Base-by-base conservation (phyloP, 2,329 filamentous ascomycete genomes). In the Colletotrichum nymphaeae region DNA sequence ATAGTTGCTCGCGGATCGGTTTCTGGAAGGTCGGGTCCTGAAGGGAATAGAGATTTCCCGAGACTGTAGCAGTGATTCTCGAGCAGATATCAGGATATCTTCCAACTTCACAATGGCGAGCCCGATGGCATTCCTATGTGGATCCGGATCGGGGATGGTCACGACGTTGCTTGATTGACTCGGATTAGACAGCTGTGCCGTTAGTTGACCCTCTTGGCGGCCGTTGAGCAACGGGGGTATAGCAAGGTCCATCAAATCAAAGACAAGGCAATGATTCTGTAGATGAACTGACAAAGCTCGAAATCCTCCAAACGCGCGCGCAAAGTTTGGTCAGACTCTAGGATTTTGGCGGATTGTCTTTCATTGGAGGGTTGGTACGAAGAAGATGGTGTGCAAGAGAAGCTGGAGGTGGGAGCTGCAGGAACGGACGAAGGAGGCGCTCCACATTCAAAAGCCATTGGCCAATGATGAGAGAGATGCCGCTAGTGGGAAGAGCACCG, bases 101-200 rank as follows among this genome's bases (percentile, higher is more conserved):
- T 92, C 90, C 55, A 93, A 89, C 67, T 85, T 87, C 56, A 83
- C 79, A 30, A 91, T 85, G 16, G 88, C 84, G 14, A 73, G 55
- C 0, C 78, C 80, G 2, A 76, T 69, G 28, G 79, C 72, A 24
- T 57, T 57, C 19, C 63, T 52, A 9, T 66, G 62, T 9, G 53
- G 37, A n/a, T 55, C 57, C 8, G 53, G 67, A n/a, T 69, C 49
- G 7, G 60, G 63, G 26, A 74, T 53, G 55, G 30, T 46, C 35
- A 74, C 74, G n/a, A 72, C 64, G 53, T 35, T 74, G 53, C 37
- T 32, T 1, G 70, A 12, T 14, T 52, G 56, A 37, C 30, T 68
- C 8, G 24, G 19, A 52, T 67, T 55, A 35, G 57, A 22, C 12
- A 14, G 63, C 57, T 75, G 73, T 32, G 49, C 5, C 28, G 46